Base-by-base conservation (phyloP, 1,284 basidiomycete species). In the Heterobasidion occidentale region DNA sequence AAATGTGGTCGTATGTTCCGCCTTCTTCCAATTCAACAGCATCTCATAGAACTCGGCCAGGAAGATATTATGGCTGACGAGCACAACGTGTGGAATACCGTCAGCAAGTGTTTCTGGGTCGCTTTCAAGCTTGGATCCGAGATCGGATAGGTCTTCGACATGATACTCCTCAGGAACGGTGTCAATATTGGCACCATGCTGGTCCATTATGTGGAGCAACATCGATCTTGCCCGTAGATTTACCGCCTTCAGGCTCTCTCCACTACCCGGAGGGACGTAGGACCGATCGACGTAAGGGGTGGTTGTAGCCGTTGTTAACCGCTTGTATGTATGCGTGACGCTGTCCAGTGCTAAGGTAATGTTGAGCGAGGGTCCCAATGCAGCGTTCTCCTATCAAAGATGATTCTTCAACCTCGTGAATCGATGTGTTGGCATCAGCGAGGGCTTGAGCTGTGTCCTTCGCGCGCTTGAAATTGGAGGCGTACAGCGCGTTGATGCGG, bases 21-120 rank as follows among this genome's bases (percentile, higher is more conserved):
- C 17, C 27, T 49, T 49, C 7, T 27, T 27, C 47, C 47, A n/a
- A 14, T 19, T 20, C 33, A 51, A n/a, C 20, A 51, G 35, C 50
- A 36, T 51, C 50, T 51, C 50, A 33, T 51, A 51, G 33, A n/a
- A 51, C 19, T 51, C 50, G 33, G 27, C 12, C 8, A 51, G 17
- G 19, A 36, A 51, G 11, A 36, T 35, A 51, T 51, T 51, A 36
- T 51, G 50, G 50, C 50, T 51, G 33, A 51, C 50, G 33, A 51
- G 50, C 35, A 51, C 50, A 19, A 51, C n/a, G 15, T 51, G 50
- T 15, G 27, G 27, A 34, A 51, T 51, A 34, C 50, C 50, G 19
- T 51, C 50, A 14, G 47, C n/a, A n/a, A 49, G 17, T 9, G 34
- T 27, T 17, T 49, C 27, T 27, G 27, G 27, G 27, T 27, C 27